Evolutionary conservation across 192 early-diverging fungal genomes (phyloP), one percentile per base, ranked within the genome.

Genomic region (Gigaspora rosea): DNA sequence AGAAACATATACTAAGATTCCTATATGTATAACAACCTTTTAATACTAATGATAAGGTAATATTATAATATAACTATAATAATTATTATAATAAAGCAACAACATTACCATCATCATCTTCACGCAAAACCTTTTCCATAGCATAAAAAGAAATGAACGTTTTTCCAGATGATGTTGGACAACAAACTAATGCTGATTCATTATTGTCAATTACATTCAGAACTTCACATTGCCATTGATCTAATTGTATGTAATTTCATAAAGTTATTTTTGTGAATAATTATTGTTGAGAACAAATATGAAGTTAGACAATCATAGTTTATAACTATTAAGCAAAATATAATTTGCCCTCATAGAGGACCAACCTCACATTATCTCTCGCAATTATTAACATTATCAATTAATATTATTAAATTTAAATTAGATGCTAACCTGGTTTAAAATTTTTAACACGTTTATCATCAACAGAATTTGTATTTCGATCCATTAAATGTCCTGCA

Each of bases 101-200:
- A n/a, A 56, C 5, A 56, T 56, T 41, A 9, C 80, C 81, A 47
- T 85, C 84, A 72, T 82, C 74, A 64, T 54, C 61, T 10, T 78
- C 79, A 8, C 78, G 49, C 62, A 86, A 64, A 63, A 87, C 77
- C 54, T 86, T 80, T 54, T 86, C 85, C 73, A 86, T 86, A 3
- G 85, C 84, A 82, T 86, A 86, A 63, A 79, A 86, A 13, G 84
- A 76, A 50, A 87, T 80, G 75, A 86, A 86, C 3, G 85, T 86
- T 52, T 86, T 86, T 12, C 85, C 85, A 4, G 79, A 67, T 9
- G 81, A 84, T 35, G 84, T 86, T 13, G 85, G 85, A 35, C 83
- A 83, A 18, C 80, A 71, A 13, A 87, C 73, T 5, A 87, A 74
- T 5, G 82, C 76, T 11, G 81, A 84, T 22, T 87, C 81, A 36